Conservation (phyloP, 768 basidiomycete genomes). For the Tubosaeta sp. region DNA sequence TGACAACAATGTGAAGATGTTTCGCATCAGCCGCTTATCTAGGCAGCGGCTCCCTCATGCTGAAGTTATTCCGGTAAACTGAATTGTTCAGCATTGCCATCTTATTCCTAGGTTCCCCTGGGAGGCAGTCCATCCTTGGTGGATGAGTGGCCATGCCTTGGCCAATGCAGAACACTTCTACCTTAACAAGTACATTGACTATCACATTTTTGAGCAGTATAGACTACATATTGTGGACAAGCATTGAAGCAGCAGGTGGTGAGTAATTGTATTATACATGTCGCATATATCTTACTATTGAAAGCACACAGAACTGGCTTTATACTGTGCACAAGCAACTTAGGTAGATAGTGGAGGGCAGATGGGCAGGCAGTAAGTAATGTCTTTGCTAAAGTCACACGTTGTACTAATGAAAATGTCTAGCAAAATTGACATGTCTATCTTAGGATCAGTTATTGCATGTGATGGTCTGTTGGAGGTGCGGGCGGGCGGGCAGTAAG, state of each 20-base stretch:
- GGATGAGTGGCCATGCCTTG: neutral
- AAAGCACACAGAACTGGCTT: too few species aligned
- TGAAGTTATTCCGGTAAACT: neutral
- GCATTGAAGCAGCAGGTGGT: too few species aligned
- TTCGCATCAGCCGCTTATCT: neutral
- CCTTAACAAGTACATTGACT: constrained; percentile 1
- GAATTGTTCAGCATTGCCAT: neutral
- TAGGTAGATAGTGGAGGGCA: too few species aligned
- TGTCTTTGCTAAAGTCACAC: too few species aligned
- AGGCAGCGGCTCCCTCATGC: neutral
- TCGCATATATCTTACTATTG: too few species aligned
- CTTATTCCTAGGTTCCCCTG: neutral
- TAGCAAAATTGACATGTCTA: too few species aligned
- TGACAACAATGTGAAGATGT: neutral
- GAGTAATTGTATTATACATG: neutral
- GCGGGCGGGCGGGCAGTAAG: too few species aligned
- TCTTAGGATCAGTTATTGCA: too few species aligned
- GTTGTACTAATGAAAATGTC: too few species aligned
- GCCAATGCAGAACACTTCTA: neutral
- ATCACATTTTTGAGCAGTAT: neutral
- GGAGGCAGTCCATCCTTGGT: neutral
- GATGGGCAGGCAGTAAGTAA: too few species aligned
- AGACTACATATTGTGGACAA: neutral
- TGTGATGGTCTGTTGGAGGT: too few species aligned
- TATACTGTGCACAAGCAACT: too few species aligned